Percentiles rank a stretch among this genome's conserved stretches.
phyloP scores from a whole-genome alignment of 2,329 filamentous ascomycete genomes.

The Cyphellophora europaea region DNA sequence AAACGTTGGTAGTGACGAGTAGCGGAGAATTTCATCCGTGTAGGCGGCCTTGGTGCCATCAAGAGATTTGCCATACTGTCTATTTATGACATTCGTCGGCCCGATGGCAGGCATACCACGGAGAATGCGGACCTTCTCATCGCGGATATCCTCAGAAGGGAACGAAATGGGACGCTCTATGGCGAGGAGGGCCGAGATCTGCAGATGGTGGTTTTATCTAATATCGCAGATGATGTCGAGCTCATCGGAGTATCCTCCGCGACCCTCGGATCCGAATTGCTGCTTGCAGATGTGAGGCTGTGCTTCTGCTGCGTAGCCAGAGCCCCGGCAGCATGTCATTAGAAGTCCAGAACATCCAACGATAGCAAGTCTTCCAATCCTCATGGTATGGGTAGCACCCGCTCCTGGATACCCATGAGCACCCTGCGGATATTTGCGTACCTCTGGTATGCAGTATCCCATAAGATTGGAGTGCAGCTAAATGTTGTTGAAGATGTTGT shows the following conservation, averaged over 20 bases:
- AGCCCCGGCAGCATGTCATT: too few species aligned
- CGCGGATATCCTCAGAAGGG: conserved; percentile 93
- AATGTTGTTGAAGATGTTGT: too few species aligned
- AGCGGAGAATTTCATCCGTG: too few species aligned
- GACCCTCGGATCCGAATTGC: conserved; percentile 94
- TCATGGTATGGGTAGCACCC: too few species aligned
- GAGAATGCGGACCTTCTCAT: conserved; percentile 93
- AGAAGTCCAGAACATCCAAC: too few species aligned
- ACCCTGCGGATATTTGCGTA: too few species aligned
- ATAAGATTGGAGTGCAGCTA: too few species aligned
- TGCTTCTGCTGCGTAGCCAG: too few species aligned
- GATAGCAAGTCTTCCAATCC: too few species aligned
- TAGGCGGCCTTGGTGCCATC: conserved; percentile 95
- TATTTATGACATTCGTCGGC: conserved; percentile 99
- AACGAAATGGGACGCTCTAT: conserved; percentile 99
- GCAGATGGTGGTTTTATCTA: conserved; percentile 98
- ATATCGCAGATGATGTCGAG: conserved; percentile 99
- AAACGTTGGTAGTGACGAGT: too few species aligned
- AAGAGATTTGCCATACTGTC: conserved; percentile 92
- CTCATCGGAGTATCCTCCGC: conserved; percentile 98
- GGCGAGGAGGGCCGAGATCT: conserved; percentile 88
- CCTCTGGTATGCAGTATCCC: too few species aligned
- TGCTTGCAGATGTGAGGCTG: conserved; percentile 99
- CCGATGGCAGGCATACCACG: conserved; percentile 89
- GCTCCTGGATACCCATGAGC: too few species aligned